phyloP scores from a whole-genome alignment of 305 asterid species.

The Euphrasia arctica region DNA sequence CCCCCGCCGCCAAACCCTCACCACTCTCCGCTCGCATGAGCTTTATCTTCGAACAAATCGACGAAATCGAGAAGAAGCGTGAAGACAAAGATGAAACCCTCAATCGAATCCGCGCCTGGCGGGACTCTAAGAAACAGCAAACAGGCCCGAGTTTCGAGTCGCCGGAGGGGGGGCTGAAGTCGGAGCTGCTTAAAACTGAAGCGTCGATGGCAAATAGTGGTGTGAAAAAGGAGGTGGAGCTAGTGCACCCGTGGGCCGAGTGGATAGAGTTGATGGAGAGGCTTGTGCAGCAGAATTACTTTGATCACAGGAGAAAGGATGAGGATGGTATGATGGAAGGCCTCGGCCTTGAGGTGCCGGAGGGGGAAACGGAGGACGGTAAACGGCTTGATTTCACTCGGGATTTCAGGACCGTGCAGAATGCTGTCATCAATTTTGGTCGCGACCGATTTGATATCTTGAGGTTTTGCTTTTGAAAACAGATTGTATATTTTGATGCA shows the following conservation, averaged over 20 bases:
- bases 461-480: constrained; percentile 42
- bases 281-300: constrained; percentile 85
- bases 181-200: constrained; percentile 38
- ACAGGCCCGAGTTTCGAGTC: constrained; percentile 23
- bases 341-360: constrained; percentile 58
- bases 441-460: constrained; percentile 82
- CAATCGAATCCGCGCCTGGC: constrained; percentile 91
- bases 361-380: constrained; percentile 35
- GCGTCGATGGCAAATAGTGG: constrained; percentile 30
- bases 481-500: constrained; percentile 3
- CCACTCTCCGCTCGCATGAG: constrained; percentile 87
- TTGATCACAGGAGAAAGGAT: constrained; percentile 86
- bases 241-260: constrained; percentile 94
- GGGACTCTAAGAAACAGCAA: constrained; percentile 59
- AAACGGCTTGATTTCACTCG: constrained; percentile 56
- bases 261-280: constrained; percentile 94
- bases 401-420: constrained; percentile 77
- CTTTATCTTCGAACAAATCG: constrained; percentile 90
- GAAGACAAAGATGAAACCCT: constrained; percentile 76
- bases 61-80: constrained; percentile 64
- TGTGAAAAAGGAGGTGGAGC: constrained; percentile 57
- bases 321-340: constrained; percentile 81
- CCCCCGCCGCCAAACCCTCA: constrained; percentile 48
- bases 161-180: constrained; percentile 35
- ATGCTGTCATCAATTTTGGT: constrained; percentile 79